These are phyloP conservation scores for Carex kokanica DNA, from an alignment of 176 grass and related monocot species.

Conservation along the genomic window DNA sequence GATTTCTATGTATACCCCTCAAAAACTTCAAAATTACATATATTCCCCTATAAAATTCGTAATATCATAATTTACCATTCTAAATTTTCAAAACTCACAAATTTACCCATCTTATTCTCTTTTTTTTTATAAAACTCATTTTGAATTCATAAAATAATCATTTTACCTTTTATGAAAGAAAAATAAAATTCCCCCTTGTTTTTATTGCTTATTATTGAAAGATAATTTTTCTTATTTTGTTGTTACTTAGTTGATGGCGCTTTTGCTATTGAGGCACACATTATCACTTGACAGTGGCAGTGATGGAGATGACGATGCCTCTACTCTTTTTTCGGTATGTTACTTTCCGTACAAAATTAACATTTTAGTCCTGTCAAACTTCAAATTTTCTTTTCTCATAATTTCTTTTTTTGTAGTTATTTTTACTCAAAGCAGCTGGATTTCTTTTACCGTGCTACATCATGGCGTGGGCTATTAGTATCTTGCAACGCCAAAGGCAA, in stretches of 20 bases:
- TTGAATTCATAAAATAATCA: too few relatives aligned
- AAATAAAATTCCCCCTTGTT: not conserved
- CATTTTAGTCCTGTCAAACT: not conserved
- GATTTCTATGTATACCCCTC: too few relatives aligned
- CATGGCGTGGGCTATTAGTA: constrained; percentile 93
- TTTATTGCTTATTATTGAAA: not conserved
- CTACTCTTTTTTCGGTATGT: constrained; percentile 77
- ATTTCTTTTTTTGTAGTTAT: constrained; percentile 52
- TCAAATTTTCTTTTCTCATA: constrained; percentile 1
- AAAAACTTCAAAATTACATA: too few relatives aligned
- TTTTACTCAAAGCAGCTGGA: constrained; percentile 91
- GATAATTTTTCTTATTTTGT: not conserved
- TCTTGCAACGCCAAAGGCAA: constrained; percentile 84
- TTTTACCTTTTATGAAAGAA: too few relatives aligned
- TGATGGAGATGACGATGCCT: constrained; percentile 76
- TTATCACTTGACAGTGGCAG: constrained; percentile 52
- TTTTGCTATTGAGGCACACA: constrained; percentile 91
- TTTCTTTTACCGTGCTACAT: constrained; percentile 94
- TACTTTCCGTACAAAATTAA: not conserved
- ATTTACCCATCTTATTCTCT: too few relatives aligned
- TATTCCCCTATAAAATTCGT: too few relatives aligned
- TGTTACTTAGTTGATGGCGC: constrained; percentile 71
- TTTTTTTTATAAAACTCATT: too few relatives aligned
- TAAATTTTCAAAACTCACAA: too few relatives aligned
- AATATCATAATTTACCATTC: too few relatives aligned